Percentiles rank a stretch among this genome's conserved stretches.
Conservation (phyloP, 176 grass and related monocot species). For the Eragrostis nindensis region DNA sequence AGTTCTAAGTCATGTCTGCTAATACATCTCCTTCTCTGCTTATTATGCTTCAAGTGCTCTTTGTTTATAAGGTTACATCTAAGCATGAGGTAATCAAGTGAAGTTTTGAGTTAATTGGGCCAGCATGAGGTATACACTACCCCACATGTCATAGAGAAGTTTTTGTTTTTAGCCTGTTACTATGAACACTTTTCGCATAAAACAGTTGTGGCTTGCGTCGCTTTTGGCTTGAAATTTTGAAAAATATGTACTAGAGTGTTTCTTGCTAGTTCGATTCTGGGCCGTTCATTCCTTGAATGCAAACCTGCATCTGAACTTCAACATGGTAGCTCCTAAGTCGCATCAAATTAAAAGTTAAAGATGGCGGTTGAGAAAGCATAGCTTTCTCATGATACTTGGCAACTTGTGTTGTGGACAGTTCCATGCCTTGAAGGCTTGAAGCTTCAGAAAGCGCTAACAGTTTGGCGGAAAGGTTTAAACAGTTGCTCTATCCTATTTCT, state of each 20-base stretch:
- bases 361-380: neutral
- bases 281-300: neutral
- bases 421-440: neutral
- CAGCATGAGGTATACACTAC: too few species aligned
- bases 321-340: neutral
- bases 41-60: too few species aligned
- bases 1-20: too few species aligned
- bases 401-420: neutral
- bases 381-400: constrained; percentile 26
- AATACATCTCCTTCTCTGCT: too few species aligned
- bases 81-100: too few species aligned
- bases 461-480: neutral
- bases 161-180: neutral
- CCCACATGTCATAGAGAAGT: neutral
- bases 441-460: neutral
- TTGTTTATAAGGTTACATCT: too few species aligned
- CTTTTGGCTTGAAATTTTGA: too few species aligned
- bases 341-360: constrained; percentile 20
- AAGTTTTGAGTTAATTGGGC: too few species aligned
- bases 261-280: neutral
- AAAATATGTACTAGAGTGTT: too few species aligned
- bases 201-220: too few species aligned
- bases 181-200: too few species aligned
- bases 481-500: too few species aligned
- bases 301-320: neutral